phyloP scores from a whole-genome alignment of 306 rosid species.

The Vicia faba region DNA sequence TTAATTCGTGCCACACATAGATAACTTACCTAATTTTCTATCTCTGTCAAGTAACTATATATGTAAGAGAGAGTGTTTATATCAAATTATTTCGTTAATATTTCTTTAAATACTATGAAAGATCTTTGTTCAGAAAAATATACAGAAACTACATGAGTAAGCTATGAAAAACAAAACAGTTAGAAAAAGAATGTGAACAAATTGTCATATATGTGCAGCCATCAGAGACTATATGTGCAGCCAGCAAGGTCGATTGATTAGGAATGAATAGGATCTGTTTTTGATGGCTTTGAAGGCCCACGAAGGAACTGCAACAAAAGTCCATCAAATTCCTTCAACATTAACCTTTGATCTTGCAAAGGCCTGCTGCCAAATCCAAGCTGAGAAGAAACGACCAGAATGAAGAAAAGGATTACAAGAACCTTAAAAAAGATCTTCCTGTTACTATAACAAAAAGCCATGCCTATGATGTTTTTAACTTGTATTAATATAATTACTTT shows the following conservation, averaged over 20 bases:
- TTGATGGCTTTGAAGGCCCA: constrained; percentile 31
- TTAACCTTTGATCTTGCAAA: constrained; percentile 25
- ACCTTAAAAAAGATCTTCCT: constrained; percentile 35
- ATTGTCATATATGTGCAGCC: no score
- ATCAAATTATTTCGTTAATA: no score
- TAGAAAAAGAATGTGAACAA: no score
- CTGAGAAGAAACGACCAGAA: constrained; percentile 39
- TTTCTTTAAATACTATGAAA: no score
- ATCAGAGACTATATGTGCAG: background rate
- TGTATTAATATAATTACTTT: background rate
- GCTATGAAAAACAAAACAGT: no score
- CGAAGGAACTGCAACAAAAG: constrained; percentile 45
- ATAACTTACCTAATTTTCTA: no score
- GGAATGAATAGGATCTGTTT: constrained; percentile 36
- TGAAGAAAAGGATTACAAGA: constrained; percentile 31
- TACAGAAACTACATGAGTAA: no score
- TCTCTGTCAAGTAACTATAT: no score
- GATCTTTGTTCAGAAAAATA: no score
- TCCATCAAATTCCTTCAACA: constrained; percentile 29
- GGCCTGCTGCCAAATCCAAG: constrained; percentile 48
- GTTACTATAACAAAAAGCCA: constrained; percentile 11
- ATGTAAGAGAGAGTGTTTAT: no score
- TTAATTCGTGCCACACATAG: no score
- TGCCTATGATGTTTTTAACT: background rate
- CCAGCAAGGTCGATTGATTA: background rate